Evolutionary conservation across 1,139 yeast genomes (phyloP).

Genomic region (Pichia sp.): DNA sequence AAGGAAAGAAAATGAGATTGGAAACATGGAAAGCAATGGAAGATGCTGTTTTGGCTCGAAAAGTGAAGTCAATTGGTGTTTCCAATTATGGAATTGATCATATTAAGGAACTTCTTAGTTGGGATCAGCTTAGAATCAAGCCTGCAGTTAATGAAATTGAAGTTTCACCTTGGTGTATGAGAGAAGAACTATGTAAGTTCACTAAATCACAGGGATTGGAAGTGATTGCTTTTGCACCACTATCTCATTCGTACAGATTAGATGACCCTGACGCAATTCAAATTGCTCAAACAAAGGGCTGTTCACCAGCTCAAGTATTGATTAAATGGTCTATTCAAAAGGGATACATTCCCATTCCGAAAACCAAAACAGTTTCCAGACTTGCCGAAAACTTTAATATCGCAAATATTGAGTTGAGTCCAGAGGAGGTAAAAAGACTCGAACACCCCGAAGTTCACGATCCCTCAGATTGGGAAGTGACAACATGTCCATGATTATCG

Average conservation of each 20-base stretch:
- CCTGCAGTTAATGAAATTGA: slow-evolving; percentile 65
- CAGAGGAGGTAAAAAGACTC: slow-evolving; percentile 35
- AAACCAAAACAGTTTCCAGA: slow-evolving; percentile 48
- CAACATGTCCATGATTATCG: slow-evolving; percentile 12
- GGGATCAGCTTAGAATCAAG: slow-evolving; percentile 41
- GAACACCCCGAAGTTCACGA: slow-evolving; percentile 51
- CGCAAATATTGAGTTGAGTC: slow-evolving; percentile 37
- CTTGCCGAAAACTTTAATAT: slow-evolving; percentile 34
- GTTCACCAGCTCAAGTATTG: slow-evolving; percentile 34
- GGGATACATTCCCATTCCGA: slow-evolving; percentile 68
- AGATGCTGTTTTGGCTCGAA: slow-evolving; percentile 51
- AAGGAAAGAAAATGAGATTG: slow-evolving; percentile 41
- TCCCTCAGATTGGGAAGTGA: slow-evolving; percentile 62
- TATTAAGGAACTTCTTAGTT: slow-evolving; percentile 45
- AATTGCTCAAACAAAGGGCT: slow-evolving; percentile 29
- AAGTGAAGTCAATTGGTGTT: slow-evolving; percentile 55
- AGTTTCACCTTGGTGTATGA: slow-evolving; percentile 71
- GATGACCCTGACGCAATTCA: slow-evolving; percentile 38
- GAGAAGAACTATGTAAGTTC: slow-evolving; percentile 50
- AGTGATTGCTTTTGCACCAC: slow-evolving; percentile 66
- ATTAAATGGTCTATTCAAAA: slow-evolving; percentile 47
- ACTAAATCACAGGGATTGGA: slow-evolving; percentile 42
- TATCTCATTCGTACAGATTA: slow-evolving; percentile 51
- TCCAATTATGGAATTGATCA: slow-evolving; percentile 62
- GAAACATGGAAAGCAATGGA: slow-evolving; percentile 58